A percentile compares a stretch with the other conserved stretches of the same genome.
Conservation (phyloP, 1,139 yeast species). For the Williopsis jadinii region DNA sequence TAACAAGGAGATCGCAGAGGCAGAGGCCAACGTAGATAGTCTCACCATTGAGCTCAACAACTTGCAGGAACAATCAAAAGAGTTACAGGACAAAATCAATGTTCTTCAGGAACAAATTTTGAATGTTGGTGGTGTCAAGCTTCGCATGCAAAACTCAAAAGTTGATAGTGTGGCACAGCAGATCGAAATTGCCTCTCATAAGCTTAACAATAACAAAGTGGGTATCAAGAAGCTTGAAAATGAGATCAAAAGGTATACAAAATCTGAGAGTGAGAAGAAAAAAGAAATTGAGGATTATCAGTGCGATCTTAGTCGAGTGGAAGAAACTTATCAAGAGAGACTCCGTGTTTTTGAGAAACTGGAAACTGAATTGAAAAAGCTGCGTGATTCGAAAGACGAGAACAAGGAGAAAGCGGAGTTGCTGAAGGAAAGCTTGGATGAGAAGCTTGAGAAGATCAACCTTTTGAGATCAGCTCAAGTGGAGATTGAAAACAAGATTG, state of each 20-base stretch:
- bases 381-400: conserved; percentile 23
- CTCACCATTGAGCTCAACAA: conserved; percentile 34
- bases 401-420: conserved; percentile 20
- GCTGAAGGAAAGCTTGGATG: conserved; percentile 41
- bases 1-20: conserved; percentile 32
- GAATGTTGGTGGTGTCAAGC: conserved; percentile 87
- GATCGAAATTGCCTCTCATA: conserved; percentile 54
- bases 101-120: conserved; percentile 68
- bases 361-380: conserved; percentile 25
- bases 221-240: conserved; percentile 59
- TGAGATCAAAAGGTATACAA: conserved; percentile 51
- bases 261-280: conserved; percentile 35
- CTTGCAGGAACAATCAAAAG: conserved; percentile 49
- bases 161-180: conserved; percentile 72
- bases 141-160: conserved; percentile 73
- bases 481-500: conserved; percentile 59
- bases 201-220: conserved; percentile 54
- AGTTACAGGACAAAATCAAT: conserved; percentile 51
- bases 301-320: conserved; percentile 30
- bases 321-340: conserved; percentile 21
- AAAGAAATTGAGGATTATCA: conserved; percentile 31
- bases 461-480: conserved; percentile 62
- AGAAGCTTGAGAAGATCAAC: conserved; percentile 46
- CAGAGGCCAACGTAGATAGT: conserved; percentile 31
- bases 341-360: conserved; percentile 24